phyloP scores from a whole-genome alignment of 1,139 yeast genomes.

The Scheffersomyces parashehatae region DNA sequence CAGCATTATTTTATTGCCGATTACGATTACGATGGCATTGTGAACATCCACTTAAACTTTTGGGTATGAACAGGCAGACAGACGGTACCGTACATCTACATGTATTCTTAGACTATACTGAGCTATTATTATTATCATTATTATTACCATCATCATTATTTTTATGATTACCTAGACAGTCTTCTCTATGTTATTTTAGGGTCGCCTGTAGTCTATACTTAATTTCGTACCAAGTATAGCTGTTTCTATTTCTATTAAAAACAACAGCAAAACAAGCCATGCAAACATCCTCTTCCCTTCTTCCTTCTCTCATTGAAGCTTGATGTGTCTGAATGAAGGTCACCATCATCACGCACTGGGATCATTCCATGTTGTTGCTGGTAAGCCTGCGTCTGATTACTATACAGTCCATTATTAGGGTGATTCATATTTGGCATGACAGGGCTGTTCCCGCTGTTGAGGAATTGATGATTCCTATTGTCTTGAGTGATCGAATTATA shows the following conservation, averaged over 20 bases:
- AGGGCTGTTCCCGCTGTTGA: conserved; percentile 6
- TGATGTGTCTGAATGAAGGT: conserved; percentile 40
- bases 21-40: too few species aligned
- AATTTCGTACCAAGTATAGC: neutral
- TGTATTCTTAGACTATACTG: too few species aligned
- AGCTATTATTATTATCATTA: too few species aligned
- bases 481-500: conserved; percentile 33
- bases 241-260: conserved; percentile 4
- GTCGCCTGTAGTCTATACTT: too few species aligned
- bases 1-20: too few species aligned
- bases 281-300: conserved; percentile 14
- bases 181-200: too few species aligned
- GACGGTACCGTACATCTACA: too few species aligned
- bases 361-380: conserved; percentile 25
- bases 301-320: conserved; percentile 34
- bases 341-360: conserved; percentile 39
- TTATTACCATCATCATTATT: too few species aligned
- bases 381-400: conserved; percentile 5
- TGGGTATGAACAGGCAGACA: too few species aligned
- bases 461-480: conserved; percentile 16
- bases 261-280: conserved; percentile 14
- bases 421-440: conserved; percentile 3
- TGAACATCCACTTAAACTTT: too few species aligned
- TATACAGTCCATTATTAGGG: conserved; percentile 6
- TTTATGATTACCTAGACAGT: too few species aligned